Base-by-base conservation (phyloP, 2,329 filamentous ascomycete species). In the Botryotinia calthae region DNA sequence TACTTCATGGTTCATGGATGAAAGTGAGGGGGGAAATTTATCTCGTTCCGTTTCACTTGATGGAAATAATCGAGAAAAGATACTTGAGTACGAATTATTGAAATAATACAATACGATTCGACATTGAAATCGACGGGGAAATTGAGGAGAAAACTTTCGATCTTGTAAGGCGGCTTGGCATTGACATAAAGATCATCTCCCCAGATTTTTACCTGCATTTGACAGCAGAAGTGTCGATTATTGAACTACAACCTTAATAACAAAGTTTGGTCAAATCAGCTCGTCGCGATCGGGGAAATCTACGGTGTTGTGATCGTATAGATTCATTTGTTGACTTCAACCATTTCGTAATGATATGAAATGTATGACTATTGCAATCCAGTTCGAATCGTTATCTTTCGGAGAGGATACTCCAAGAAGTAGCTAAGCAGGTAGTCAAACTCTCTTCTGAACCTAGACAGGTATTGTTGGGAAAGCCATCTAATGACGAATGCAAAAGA, bases 1-100 rank as follows among this genome's bases (percentile, higher is more conserved):
- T n/a, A 56, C 40, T 56, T n/a, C 64, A 67, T 42, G 64, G 64
- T 56, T 67, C 64, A 67, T 42, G 48, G 64, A 10, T 67, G 48
- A 56, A 67, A 56, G 48, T 56, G 64, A 67, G 64, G 64, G 64
- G 40, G 64, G 7, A 54, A 22, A 22, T 22, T 7, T 25, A 34
- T 28, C 34, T 56, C 34, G 16, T 42, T 22, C 34, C n/a, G 34
- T 46, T 40, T 31, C 48, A 56, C 65, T 42, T 56, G 65, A 56
- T 31, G 14, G 12, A 20, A 22, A n/a, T 9, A 18, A 18, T 61
- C 22, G n/a, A 25, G 16, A 42, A 28, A 42, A 28, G 25, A 22
- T 40, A 40, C 34, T 40, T 20, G 1, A 28, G 31, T n/a, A 61
- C 58, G 8, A 42, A 6, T 18, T 18, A 37, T 51, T 25, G 31